Evolutionary conservation across 768 basidiomycete species (phyloP).

Genomic region (Chlorophyllum brunneum): DNA sequence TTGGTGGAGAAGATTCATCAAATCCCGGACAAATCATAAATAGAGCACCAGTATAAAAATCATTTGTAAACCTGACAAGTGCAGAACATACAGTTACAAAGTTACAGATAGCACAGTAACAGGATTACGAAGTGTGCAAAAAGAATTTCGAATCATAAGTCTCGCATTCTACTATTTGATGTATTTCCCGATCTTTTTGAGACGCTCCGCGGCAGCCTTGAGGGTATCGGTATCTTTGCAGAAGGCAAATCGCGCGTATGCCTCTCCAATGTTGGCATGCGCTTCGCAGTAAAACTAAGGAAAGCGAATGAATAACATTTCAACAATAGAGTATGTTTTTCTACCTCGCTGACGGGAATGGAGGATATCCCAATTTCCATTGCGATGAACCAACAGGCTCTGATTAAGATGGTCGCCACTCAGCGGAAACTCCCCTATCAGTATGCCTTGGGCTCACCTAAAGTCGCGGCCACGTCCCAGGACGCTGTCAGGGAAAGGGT

Average conservation of each 20-base stretch:
- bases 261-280: slow-evolving; percentile 83
- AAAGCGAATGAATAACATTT: slow-evolving; percentile 12
- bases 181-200: slow-evolving; percentile 71
- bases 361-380: slow-evolving; percentile 86
- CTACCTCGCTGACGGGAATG: slow-evolving; percentile 93
- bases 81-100: background rate
- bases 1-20: slow-evolving; percentile 24
- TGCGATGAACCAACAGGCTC: slow-evolving; percentile 95
- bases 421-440: background rate
- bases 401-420: slow-evolving; percentile 24
- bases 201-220: slow-evolving; percentile 73
- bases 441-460: slow-evolving; percentile 38
- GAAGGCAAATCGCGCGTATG: slow-evolving; percentile 86
- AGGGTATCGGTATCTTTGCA: slow-evolving; percentile 94
- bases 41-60: too few relatives aligned
- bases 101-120: background rate
- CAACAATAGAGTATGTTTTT: slow-evolving; percentile 16
- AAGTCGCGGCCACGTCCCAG: slow-evolving; percentile 85
- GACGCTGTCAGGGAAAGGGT: slow-evolving; percentile 74
- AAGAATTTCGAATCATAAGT: background rate
- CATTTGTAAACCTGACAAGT: too few relatives aligned
- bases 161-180: slow-evolving; percentile 23
- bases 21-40: background rate
- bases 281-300: slow-evolving; percentile 87
- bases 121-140: background rate